These are phyloP conservation scores for Remersonia thermophila DNA, from an alignment of 2,329 filamentous ascomycete species.

Conservation along the genomic window DNA sequence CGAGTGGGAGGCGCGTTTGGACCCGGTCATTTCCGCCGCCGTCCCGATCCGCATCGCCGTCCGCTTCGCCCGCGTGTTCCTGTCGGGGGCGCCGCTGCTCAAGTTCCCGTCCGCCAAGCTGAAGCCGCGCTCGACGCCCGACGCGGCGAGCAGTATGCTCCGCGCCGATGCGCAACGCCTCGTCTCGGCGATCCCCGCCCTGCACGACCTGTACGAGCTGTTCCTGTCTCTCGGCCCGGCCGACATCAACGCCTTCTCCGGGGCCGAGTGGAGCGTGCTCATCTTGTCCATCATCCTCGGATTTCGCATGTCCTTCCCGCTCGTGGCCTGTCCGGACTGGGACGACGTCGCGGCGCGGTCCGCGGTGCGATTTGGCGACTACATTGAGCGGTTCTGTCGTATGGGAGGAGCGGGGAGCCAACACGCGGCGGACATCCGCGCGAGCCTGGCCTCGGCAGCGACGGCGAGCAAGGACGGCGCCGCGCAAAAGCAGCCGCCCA, in stretches of 20 bases:
- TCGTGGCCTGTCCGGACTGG: conserved; percentile 25
- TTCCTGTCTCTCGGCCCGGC: conserved; percentile 13
- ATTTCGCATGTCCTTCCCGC: conserved; percentile 34
- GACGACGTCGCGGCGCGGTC: conserved; percentile 28
- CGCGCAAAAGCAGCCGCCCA: conserved; percentile 14
- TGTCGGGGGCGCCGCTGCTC: conserved; percentile 29
- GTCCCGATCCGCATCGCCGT: conserved; percentile 22
- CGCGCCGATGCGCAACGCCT: conserved; percentile 12
- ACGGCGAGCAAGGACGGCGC: not conserved
- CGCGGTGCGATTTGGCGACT: conserved; percentile 27
- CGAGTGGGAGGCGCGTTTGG: conserved; percentile 29
- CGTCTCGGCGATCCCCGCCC: conserved; percentile 6
- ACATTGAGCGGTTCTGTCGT: conserved; percentile 26
- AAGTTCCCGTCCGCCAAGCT: conserved; percentile 12
- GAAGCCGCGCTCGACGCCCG: not conserved
- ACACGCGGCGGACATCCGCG: conserved; percentile 1
- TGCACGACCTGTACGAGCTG: conserved; percentile 20
- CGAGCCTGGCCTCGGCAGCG: conserved; percentile 5
- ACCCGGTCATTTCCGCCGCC: conserved; percentile 21
- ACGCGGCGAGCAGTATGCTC: conserved; percentile 3
- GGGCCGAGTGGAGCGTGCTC: conserved; percentile 32
- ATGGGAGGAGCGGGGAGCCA: conserved; percentile 8
- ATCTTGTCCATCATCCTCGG: conserved; percentile 30
- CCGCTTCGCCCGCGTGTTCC: conserved; percentile 27
- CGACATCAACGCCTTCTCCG: conserved; percentile 26